A percentile compares a stretch with the other conserved stretches of the same genome.
These are phyloP conservation scores for Euphorbia schlechtendalii DNA, from an alignment of 441 rosid genomes.

Conservation along the genomic window DNA sequence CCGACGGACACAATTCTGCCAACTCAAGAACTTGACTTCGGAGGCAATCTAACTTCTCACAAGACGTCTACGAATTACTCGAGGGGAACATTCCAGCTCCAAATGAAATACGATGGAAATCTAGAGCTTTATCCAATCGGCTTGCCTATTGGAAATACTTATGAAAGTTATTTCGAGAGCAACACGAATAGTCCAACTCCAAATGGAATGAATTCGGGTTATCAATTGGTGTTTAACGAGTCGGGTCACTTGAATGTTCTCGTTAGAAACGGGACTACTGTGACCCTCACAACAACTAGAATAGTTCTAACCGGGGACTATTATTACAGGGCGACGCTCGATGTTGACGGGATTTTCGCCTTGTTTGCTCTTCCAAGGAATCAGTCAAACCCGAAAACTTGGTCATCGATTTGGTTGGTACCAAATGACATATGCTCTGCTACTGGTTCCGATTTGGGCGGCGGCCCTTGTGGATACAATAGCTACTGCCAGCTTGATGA, in stretches of 20 bases:
- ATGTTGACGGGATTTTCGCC: constrained; percentile 34
- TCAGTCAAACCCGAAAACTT: constrained; percentile 2
- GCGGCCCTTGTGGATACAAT: constrained; percentile 42
- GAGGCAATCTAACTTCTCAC: too few species aligned
- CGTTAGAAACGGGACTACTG: background rate
- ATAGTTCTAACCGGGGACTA: constrained; percentile 4
- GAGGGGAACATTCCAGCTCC: too few species aligned
- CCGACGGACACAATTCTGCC: constrained; percentile 45
- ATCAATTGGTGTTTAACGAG: constrained; percentile 18
- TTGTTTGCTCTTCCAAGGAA: constrained; percentile 27
- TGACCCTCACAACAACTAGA: background rate
- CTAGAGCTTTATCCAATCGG: constrained; percentile 24
- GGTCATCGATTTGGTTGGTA: constrained; percentile 1
- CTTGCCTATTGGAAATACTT: too few species aligned
- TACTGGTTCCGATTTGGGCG: background rate
- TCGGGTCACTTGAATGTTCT: constrained; percentile 25
- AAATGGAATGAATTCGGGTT: constrained; percentile 5
- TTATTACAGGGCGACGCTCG: constrained; percentile 33
- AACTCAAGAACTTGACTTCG: constrained; percentile 19
- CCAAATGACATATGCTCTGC: constrained; percentile 29
- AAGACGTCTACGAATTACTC: too few species aligned
- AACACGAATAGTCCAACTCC: background rate
- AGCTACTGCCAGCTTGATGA: constrained; percentile 26
- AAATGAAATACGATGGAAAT: constrained; percentile 20
- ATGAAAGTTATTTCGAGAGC: constrained; percentile 4